phyloP scores from a whole-genome alignment of 495 filamentous ascomycete genomes.

The Gamarada debralockiae region DNA sequence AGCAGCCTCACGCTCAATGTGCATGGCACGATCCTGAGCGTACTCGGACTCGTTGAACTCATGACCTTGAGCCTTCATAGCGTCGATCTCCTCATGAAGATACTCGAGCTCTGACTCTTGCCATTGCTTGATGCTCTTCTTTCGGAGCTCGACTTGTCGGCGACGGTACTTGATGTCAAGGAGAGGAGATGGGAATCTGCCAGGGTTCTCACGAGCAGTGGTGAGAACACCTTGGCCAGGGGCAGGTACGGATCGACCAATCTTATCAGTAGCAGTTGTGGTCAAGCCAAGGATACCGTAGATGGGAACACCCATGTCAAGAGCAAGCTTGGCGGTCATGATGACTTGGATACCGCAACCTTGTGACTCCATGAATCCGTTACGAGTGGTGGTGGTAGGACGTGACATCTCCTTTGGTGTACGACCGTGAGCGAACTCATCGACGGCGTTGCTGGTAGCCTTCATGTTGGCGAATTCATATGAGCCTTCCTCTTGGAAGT shows the following conservation, averaged over 20 bases:
- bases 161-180: constrained; percentile 96
- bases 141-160: constrained; percentile 87
- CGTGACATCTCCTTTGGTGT: constrained; percentile 97
- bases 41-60: constrained; percentile 79
- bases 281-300: constrained; percentile 93
- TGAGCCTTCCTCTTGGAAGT: constrained; percentile 98
- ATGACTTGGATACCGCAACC: constrained; percentile 97
- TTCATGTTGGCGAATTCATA: constrained; percentile 99
- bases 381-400: constrained; percentile 92
- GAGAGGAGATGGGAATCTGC: constrained; percentile 91
- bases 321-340: constrained; percentile 91
- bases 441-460: constrained; percentile 93
- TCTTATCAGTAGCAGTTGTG: constrained; percentile 98
- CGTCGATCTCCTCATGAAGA: constrained; percentile 83
- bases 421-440: constrained; percentile 92
- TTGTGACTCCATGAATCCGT: constrained; percentile 99
- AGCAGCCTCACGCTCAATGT: constrained; percentile 84
- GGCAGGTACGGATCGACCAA: constrained; percentile 93
- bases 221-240: constrained; percentile 96
- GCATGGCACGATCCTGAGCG: constrained; percentile 74
- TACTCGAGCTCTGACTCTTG: constrained; percentile 92
- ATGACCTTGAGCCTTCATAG: constrained; percentile 77
- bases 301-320: constrained; percentile 99
- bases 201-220: constrained; percentile 85
- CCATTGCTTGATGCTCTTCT: constrained; percentile 90